Base-by-base conservation (phyloP, 306 rosid genomes). In the Vigna unguiculata region DNA sequence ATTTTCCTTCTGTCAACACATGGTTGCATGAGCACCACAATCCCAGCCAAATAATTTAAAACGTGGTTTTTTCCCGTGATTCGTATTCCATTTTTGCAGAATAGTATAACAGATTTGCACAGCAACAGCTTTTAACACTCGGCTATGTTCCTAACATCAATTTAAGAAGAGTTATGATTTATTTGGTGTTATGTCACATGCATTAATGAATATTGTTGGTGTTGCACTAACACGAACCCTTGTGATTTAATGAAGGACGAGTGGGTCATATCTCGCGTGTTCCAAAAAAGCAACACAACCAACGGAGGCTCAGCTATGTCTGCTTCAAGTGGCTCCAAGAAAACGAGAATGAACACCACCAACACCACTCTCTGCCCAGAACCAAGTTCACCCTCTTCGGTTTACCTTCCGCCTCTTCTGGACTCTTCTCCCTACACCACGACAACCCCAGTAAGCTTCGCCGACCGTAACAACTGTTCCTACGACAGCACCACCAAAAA, bases 251-350 rank as follows among this genome's bases (percentile, higher is more conserved):
- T 62, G 49, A 21, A 96, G 99, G 98, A 92, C 9, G 99, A 96
- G 81, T 96, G 99, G 99, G 99, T 96, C 9, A 96, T 96, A 17
- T 96, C 98, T 25, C 83, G 98, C 38, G 98, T 96, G 13, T 96
- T 96, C 52, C 93, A 91, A 81, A 92, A 96, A 83, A 85, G 78
- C 43, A 82, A 74, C 80, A 10, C 85, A 3, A 66, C 75, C 14
- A 70, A 53, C 0, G 88, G 83, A 8, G 66, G 85, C 67, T 30
- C 83, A 68, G 49, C 80, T 7, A 48, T 78, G 5, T 66, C 78
- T 0, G 21, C 80, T 30, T 76, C 76, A 2, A 55, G 59, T 15
- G 85, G 88, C 2, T 85, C 91, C 1, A 92, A 86, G 78, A 95
- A 92, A 80, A 46, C 77, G 1, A 81, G 86, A 64, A 57, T 81